Percentiles rank a stretch among this genome's conserved stretches.
These are phyloP conservation scores for Kwoniella dejecticola DNA, from an alignment of 768 basidiomycete genomes.

Conservation along the genomic window DNA sequence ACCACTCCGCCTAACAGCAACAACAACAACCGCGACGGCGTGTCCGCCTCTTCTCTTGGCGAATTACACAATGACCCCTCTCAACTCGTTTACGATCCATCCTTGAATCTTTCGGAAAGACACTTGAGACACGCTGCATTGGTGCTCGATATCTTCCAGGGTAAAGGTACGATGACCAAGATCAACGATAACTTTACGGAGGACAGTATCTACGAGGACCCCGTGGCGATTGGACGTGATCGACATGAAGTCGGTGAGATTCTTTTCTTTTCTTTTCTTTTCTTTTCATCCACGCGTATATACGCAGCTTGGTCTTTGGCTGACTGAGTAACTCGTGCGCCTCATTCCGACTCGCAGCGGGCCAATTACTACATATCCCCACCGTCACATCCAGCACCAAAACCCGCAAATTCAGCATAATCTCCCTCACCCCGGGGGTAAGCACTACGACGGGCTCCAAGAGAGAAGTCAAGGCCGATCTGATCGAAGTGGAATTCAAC, in stretches of 20 bases:
- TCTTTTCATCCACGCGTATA: neutral
- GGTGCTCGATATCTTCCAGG: constrained; percentile 52
- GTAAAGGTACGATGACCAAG: constrained; percentile 49
- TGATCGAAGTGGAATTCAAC: constrained; percentile 42
- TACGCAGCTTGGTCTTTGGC: too few species aligned
- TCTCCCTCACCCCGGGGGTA: constrained; percentile 15
- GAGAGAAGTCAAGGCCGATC: constrained; percentile 11
- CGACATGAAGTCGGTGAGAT: constrained; percentile 50
- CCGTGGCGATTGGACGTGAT: constrained; percentile 46
- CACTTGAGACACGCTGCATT: constrained; percentile 46
- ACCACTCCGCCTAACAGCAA: neutral
- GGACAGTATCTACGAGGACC: constrained; percentile 52
- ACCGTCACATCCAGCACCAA: constrained; percentile 36
- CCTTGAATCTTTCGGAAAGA: constrained; percentile 26
- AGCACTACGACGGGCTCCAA: constrained; percentile 21
- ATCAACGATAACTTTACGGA: constrained; percentile 43
- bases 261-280: neutral
- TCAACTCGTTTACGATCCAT: constrained; percentile 28
- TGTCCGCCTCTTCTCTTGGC: constrained; percentile 12
- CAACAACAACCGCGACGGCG: constrained; percentile 1
- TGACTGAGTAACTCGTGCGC: too few species aligned
- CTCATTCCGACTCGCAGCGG: constrained; percentile 40
- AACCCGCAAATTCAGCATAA: constrained; percentile 37
- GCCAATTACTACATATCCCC: constrained; percentile 50
- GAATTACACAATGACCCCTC: constrained; percentile 33